Conservation (phyloP, 768 basidiomycete species). For the Cystofilobasidium capitatum region DNA sequence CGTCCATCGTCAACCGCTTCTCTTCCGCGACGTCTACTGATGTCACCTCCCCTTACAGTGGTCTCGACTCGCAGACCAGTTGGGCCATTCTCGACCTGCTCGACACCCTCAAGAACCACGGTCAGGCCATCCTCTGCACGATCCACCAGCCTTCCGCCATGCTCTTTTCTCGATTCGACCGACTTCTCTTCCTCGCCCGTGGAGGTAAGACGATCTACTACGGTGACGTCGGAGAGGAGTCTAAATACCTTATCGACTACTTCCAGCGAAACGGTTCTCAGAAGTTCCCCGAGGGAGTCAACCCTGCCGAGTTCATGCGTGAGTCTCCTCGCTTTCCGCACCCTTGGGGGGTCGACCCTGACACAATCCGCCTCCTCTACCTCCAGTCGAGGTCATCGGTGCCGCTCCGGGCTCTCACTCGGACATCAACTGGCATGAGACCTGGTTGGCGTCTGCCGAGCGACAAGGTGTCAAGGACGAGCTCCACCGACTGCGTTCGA, state of each 20-base stretch:
- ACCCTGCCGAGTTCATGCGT: slow-evolving; percentile 53
- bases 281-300: slow-evolving; percentile 61
- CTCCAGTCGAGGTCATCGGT: slow-evolving; percentile 52
- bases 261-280: slow-evolving; percentile 33
- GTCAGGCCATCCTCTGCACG: slow-evolving; percentile 41
- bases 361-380: slow-evolving; percentile 53
- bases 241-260: slow-evolving; percentile 63
- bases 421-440: slow-evolving; percentile 49
- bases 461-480: slow-evolving; percentile 40
- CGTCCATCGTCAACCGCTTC: background rate
- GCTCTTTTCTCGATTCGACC: slow-evolving; percentile 66
- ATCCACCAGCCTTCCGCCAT: slow-evolving; percentile 56
- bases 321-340: too few relatives aligned
- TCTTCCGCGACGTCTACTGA: background rate
- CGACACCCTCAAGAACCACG: slow-evolving; percentile 42
- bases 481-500: slow-evolving; percentile 35
- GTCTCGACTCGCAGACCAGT: slow-evolving; percentile 67
- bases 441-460: slow-evolving; percentile 47
- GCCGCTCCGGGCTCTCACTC: slow-evolving; percentile 50
- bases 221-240: slow-evolving; percentile 69
- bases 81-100: slow-evolving; percentile 61
- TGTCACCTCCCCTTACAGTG: slow-evolving; percentile 10
- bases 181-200: slow-evolving; percentile 41
- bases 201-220: slow-evolving; percentile 90
- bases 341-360: too few relatives aligned